Conservation (phyloP, 805 yeast species). For the Lipomyces sp. region DNA sequence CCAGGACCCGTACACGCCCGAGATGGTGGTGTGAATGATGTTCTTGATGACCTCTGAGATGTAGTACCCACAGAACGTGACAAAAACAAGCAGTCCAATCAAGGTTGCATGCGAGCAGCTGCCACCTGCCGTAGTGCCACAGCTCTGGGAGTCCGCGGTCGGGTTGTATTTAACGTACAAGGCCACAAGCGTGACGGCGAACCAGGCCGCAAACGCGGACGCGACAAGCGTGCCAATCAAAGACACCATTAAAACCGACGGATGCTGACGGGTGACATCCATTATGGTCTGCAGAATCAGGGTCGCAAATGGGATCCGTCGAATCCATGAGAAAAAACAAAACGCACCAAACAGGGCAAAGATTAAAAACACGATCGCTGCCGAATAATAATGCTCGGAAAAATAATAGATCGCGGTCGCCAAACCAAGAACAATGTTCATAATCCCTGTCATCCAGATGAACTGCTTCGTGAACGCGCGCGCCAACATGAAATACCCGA, state of each 20-base stretch:
- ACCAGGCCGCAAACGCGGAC: constrained; percentile 67
- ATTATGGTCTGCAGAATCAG: constrained; percentile 71
- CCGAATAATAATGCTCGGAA: constrained; percentile 70
- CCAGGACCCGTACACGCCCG: constrained; percentile 92
- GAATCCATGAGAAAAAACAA: constrained; percentile 73
- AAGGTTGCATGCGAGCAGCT: constrained; percentile 63
- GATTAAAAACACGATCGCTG: constrained; percentile 74
- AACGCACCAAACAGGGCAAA: constrained; percentile 68
- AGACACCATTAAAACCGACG: constrained; percentile 68
- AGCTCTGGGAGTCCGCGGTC: constrained; percentile 55
- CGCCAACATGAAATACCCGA: constrained; percentile 62
- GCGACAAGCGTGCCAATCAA: constrained; percentile 62
- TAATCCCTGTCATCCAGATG: constrained; percentile 68
- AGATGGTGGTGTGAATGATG: constrained; percentile 75
- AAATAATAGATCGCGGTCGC: constrained; percentile 80
- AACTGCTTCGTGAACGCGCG: constrained; percentile 67
- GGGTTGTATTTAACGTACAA: constrained; percentile 79
- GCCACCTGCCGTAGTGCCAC: constrained; percentile 54
- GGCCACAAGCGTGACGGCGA: constrained; percentile 71
- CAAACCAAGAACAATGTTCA: constrained; percentile 68
- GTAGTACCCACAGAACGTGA: constrained; percentile 81
- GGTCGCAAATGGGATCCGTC: constrained; percentile 74
- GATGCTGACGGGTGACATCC: constrained; percentile 73
- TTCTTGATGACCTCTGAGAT: constrained; percentile 82
- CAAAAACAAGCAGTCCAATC: constrained; percentile 71